Conservation (phyloP, 768 basidiomycete species). For the Mycena rosella region DNA sequence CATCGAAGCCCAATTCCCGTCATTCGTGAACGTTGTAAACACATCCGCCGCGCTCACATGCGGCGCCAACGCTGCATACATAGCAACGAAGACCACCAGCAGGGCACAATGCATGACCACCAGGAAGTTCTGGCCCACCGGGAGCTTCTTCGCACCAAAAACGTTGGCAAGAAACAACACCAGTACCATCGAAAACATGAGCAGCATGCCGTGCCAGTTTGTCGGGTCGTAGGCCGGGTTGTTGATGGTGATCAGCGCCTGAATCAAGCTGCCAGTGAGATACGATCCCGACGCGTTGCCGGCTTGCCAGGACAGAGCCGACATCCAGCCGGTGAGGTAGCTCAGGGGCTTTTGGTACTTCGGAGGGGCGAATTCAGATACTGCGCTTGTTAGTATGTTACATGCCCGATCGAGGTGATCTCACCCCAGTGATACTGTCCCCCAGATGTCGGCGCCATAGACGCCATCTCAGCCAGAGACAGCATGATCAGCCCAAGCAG, state of each 20-base stretch:
- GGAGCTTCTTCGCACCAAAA: conserved; percentile 30
- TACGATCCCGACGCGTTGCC: conserved; percentile 27
- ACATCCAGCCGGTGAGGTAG: conserved; percentile 31
- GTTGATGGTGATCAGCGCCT: conserved; percentile 27
- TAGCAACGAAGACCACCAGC: conserved; percentile 29
- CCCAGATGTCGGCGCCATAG: conserved; percentile 28
- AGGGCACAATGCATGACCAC: conserved; percentile 29
- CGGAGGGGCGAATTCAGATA: conserved; percentile 29
- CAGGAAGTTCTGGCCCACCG: conserved; percentile 28
- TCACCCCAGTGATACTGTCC: conserved; percentile 31
- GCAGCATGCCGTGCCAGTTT: conserved; percentile 25
- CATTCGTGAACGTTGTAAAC: conserved; percentile 29
- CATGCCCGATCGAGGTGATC: conserved; percentile 28
- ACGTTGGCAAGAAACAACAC: conserved; percentile 29
- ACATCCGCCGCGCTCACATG: conserved; percentile 28
- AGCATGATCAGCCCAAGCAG: conserved; percentile 30
- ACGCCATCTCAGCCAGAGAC: conserved; percentile 30
- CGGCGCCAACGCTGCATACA: conserved; percentile 27
- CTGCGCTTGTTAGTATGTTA: conserved; percentile 25
- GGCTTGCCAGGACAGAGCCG: conserved; percentile 29
- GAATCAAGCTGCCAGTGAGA: conserved; percentile 29
- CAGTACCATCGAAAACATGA: conserved; percentile 29
- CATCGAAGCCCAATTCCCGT: conserved; percentile 28
- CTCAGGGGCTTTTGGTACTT: conserved; percentile 29
- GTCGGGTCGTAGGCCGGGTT: conserved; percentile 27